A percentile compares a stretch with the other conserved stretches of the same genome.
phyloP scores from a whole-genome alignment of 495 filamentous ascomycete genomes.

The Tricharina praecox region DNA sequence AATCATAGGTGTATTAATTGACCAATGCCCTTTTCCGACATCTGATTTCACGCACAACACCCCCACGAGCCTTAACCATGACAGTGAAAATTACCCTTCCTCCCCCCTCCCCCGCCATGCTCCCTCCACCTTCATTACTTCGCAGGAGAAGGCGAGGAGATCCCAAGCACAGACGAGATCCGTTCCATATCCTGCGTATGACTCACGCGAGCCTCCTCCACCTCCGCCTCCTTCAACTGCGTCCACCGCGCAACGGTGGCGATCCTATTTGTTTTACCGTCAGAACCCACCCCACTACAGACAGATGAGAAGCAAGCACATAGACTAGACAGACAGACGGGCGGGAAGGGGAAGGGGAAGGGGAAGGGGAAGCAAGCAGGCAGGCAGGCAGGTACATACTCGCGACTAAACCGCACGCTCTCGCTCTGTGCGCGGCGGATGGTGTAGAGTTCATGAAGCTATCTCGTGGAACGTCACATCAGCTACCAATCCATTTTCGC shows the following conservation, averaged over 20 bases:
- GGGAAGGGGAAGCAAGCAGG: neutral
- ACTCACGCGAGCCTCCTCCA: neutral
- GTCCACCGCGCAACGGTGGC: constrained; percentile 1
- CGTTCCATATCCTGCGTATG: neutral
- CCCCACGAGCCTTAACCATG: neutral
- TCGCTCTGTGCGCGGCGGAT: neutral
- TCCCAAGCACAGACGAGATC: neutral
- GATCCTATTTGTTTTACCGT: neutral
- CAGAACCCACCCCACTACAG: neutral
- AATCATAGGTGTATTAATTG: neutral
- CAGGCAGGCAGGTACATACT: neutral
- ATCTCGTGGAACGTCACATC: too few species aligned
- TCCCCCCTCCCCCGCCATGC: neutral
- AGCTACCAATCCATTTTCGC: too few species aligned
- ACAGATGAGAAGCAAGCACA: too few species aligned
- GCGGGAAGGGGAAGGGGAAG: too few species aligned
- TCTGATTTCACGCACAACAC: neutral
- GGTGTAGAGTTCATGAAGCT: constrained; percentile 1
- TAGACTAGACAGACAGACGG: too few species aligned
- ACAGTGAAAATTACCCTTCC: neutral
- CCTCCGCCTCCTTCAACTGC: constrained; percentile 1
- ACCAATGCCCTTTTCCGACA: too few species aligned
- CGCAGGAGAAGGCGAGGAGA: neutral
- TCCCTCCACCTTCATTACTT: neutral
- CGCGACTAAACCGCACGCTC: neutral